Conservation (phyloP, 78 protist species). For the Tieghemostelium lacteum region DNA sequence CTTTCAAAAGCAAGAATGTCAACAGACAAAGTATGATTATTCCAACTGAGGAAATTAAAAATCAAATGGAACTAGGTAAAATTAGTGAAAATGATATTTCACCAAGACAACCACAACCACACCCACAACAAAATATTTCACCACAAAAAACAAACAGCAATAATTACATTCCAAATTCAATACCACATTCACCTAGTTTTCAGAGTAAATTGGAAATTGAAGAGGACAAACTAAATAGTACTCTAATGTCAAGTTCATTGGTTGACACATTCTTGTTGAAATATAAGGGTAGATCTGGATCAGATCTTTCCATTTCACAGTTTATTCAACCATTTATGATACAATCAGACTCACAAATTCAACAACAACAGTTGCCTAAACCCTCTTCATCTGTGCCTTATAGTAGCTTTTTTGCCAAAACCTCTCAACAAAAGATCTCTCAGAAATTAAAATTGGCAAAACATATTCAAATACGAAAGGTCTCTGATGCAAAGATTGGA, state of each 20-base stretch:
- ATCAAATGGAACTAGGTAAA: neutral
- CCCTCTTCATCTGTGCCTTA: neutral
- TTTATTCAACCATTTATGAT: constrained; percentile 36
- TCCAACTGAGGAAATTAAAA: neutral
- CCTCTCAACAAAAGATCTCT: constrained; percentile 34
- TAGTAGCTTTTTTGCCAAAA: neutral
- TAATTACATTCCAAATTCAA: too few relatives aligned
- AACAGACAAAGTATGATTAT: too few relatives aligned
- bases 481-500: constrained; percentile 65
- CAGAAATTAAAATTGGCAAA: constrained; percentile 55
- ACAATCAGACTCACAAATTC: constrained; percentile 9
- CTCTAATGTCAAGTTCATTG: constrained; percentile 16
- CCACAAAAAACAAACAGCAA: too few relatives aligned
- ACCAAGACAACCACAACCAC: neutral
- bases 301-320: constrained; percentile 50
- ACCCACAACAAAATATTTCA: too few relatives aligned
- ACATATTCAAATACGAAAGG: constrained; percentile 42
- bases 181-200: too few relatives aligned
- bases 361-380: neutral
- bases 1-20: too few relatives aligned
- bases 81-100: too few relatives aligned
- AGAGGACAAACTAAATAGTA: neutral
- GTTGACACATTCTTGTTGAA: constrained; percentile 41
- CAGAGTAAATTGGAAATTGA: neutral
- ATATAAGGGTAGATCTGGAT: neutral